These are phyloP conservation scores for Nidularia pulvinata DNA, from an alignment of 768 basidiomycete species.

Conservation along the genomic window DNA sequence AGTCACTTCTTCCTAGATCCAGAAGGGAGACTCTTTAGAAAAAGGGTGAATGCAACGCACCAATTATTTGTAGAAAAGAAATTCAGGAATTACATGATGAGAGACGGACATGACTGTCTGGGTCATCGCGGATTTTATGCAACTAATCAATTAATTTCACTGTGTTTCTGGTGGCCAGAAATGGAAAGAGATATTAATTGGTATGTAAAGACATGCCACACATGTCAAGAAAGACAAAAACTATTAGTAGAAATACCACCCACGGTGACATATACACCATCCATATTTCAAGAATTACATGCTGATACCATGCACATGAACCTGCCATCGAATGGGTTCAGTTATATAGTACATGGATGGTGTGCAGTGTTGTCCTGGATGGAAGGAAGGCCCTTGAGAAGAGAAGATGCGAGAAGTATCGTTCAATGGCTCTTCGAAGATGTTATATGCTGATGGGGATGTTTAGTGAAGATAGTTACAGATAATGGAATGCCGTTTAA, in stretches of 20 bases:
- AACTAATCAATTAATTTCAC: constrained; percentile 6
- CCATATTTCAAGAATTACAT: constrained; percentile 18
- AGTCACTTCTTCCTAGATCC: constrained; percentile 12
- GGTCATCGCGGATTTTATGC: constrained; percentile 21
- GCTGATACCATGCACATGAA: constrained; percentile 19
- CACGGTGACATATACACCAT: constrained; percentile 11
- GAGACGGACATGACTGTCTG: constrained; percentile 13
- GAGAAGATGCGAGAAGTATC: constrained; percentile 13
- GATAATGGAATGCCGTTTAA: constrained; percentile 30
- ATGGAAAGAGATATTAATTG: constrained; percentile 16
- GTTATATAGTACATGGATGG: constrained; percentile 18
- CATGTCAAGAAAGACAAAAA: constrained; percentile 16
- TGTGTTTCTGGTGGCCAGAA: constrained; percentile 26
- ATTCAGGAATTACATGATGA: constrained; percentile 14
- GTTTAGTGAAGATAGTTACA: constrained; percentile 30
- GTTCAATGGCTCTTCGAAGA: constrained; percentile 22
- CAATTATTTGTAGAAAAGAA: constrained; percentile 14
- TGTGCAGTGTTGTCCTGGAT: constrained; percentile 12
- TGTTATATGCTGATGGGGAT: constrained; percentile 34
- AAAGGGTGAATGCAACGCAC: constrained; percentile 2
- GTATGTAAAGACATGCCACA: constrained; percentile 18
- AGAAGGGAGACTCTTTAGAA: constrained; percentile 9
- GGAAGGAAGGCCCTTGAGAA: constrained; percentile 15
- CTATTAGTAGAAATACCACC: constrained; percentile 11
- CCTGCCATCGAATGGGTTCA: constrained; percentile 10